Conservation (phyloP, 768 basidiomycete genomes). For the Boletus coccyginus region DNA sequence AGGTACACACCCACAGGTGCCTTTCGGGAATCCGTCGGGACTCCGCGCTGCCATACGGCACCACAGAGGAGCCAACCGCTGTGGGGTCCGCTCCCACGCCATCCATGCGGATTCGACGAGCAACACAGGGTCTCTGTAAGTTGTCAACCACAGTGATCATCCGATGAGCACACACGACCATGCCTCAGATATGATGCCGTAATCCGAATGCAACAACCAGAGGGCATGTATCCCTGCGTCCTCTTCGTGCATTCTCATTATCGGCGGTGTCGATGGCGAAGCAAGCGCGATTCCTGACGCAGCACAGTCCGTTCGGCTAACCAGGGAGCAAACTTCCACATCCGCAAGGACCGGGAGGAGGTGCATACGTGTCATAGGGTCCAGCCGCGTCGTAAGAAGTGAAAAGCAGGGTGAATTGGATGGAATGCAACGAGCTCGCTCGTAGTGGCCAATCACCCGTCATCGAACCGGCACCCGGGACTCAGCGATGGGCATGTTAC, state of each 20-base stretch:
- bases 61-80: no score
- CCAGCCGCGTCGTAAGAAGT: constrained; percentile 3
- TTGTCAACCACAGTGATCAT: no score
- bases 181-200: not conserved
- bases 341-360: not conserved
- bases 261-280: not conserved
- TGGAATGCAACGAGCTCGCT: not conserved
- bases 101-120: no score
- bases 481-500: not conserved
- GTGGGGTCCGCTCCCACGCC: no score
- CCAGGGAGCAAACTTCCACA: not conserved
- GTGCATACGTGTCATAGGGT: constrained; percentile 16
- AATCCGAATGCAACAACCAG: constrained; percentile 1
- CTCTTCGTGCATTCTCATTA: constrained; percentile 9
- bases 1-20: no score
- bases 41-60: no score
- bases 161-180: no score
- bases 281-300: constrained; percentile 6
- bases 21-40: no score
- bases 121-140: no score
- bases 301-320: constrained; percentile 2
- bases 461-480: not conserved
- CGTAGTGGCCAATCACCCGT: not conserved
- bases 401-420: not conserved
- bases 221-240: not conserved